Evolutionary conservation across 768 basidiomycete genomes (phyloP), one percentile per base, ranked within the genome.

Genomic region (Psilocybe subaeruginosa): DNA sequence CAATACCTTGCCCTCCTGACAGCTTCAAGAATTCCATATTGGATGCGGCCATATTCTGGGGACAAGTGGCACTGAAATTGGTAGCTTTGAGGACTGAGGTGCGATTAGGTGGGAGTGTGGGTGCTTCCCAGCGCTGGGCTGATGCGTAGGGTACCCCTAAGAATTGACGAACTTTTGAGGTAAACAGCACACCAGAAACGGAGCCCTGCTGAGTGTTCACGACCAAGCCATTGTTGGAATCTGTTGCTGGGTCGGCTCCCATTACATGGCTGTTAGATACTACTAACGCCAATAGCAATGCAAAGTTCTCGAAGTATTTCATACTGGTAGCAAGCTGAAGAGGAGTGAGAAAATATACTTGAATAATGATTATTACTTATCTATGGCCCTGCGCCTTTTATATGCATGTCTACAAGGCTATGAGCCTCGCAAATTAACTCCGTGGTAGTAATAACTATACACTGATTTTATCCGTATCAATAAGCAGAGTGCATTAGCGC

Each of bases 111-210:
- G 73, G 66, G n/a, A 41, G 39, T 17, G 23, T 29, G 3, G 76
- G 74, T 9, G 68, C 69, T 35, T 71, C 60, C 76, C 74, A 75
- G n/a, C 56, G 19, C 23, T 49, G 33, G 4, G 56, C 56, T 1
- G 56, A 48, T 2, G 73, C 76, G 54, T 68, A 77, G 4, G 74
- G 74, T 8, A 74, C 64, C 9, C 74, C 74, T 4, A 76, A 66
- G 56, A 74, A 77, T 39, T 68, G 73, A 11, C 73, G 70, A 3
- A 77, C 73, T 8, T 54, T 64, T 11, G 70, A 65, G 8, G 58
- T 51, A 4, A 56, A 59, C 11, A 67, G 58, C 8, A 70, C 69
- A 1, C 75, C 75, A 30, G 62, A 29, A 23, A 77, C 73, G 48
- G 50, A 48, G 3, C 75, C 76, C 59, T 74, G 72, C 23, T 61